Percentiles rank a stretch among this genome's conserved stretches.
phyloP scores from a whole-genome alignment of 805 yeast genomes.

The Ogataea saltuana region DNA sequence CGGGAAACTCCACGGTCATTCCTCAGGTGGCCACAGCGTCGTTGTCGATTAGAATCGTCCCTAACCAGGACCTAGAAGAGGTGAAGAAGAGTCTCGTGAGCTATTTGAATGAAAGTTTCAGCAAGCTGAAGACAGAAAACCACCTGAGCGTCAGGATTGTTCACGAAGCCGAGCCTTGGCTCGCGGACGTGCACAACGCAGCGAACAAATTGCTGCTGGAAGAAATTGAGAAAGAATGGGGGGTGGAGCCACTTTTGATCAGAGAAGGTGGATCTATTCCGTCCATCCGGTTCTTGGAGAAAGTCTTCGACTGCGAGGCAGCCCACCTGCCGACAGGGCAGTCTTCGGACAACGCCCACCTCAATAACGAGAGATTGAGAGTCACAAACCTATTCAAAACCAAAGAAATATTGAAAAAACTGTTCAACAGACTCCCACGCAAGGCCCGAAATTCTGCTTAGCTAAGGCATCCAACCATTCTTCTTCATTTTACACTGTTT shows the following conservation, averaged over 20 bases:
- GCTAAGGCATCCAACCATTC: too few species aligned
- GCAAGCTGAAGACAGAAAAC: constrained; percentile 57
- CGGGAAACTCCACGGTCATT: constrained; percentile 85
- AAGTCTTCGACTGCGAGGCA: constrained; percentile 80
- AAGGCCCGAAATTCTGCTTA: constrained; percentile 3
- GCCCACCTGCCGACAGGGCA: constrained; percentile 98
- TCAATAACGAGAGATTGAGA: constrained; percentile 82
- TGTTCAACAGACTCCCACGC: constrained; percentile 45
- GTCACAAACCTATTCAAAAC: constrained; percentile 76
- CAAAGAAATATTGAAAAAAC: constrained; percentile 59
- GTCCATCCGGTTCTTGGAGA: constrained; percentile 80
- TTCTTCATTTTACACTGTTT: too few species aligned
- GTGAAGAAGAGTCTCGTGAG: constrained; percentile 52
- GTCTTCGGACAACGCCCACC: constrained; percentile 90
- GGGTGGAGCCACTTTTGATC: constrained; percentile 74
- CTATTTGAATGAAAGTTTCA: constrained; percentile 51
- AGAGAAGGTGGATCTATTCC: constrained; percentile 99
- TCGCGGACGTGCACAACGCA: constrained; percentile 78
- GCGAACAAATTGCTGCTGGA: constrained; percentile 68
- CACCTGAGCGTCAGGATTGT: constrained; percentile 58
- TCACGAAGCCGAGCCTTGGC: constrained; percentile 95
- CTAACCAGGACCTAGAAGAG: constrained; percentile 70
- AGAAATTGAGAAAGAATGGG: constrained; percentile 74
- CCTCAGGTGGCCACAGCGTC: constrained; percentile 79
- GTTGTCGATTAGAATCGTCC: constrained; percentile 83